A percentile compares a stretch with the other conserved stretches of the same genome.
These are phyloP conservation scores for Solanum piurae DNA, from an alignment of 257 asterid species.

Conservation along the genomic window DNA sequence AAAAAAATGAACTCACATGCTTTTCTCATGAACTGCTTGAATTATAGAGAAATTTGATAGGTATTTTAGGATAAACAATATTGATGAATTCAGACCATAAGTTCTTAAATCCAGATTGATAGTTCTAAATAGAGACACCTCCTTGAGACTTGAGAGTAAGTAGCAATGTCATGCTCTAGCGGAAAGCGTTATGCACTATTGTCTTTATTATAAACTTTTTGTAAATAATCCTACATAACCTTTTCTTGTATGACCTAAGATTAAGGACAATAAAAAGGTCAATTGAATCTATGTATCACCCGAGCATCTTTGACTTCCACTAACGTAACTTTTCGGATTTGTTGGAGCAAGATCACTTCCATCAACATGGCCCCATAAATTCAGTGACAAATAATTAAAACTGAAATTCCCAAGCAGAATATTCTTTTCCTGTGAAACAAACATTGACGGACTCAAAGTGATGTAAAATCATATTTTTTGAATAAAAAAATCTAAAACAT, in stretches of 20 bases:
- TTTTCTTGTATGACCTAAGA: no score
- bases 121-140: background rate
- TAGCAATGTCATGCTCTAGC: background rate
- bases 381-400: no score
- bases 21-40: background rate
- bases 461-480: no score
- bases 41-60: background rate
- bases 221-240: background rate
- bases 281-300: background rate
- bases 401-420: background rate
- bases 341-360: no score
- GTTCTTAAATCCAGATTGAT: no score
- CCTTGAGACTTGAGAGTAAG: no score
- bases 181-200: no score
- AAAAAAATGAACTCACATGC: background rate
- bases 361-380: no score
- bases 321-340: background rate
- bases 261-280: no score
- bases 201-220: no score
- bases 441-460: background rate
- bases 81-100: background rate
- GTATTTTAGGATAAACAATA: background rate
- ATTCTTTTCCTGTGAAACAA: no score
- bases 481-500: no score
- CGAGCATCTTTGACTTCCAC: background rate